Base-by-base conservation (phyloP, 805 yeast genomes). In the Schizosaccharomyces lindneri region DNA sequence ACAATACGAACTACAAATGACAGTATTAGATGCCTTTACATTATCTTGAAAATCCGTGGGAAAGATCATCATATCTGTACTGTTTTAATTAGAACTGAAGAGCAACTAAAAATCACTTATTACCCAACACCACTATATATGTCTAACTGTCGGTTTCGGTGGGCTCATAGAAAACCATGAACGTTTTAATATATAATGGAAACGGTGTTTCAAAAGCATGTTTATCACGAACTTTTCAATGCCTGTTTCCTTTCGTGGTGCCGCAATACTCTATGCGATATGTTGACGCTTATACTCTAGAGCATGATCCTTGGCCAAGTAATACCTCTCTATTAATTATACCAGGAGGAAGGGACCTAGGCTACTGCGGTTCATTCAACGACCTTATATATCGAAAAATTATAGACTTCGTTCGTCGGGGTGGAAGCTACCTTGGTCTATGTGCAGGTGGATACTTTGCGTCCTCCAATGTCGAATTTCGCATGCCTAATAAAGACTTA, bases 311-410 rank as follows among this genome's bases (percentile, higher is more conserved):
- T 0, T 93, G 98, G 99, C 77, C 78, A 64, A 67, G 79, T 6
- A 85, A 85, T 67, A 85, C 97, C 0, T 74, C 94, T 0, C 73
- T 86, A 65, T 69, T 93, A 55, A 95, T 88, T 1, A 71, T 93
- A 32, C 99, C 98, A 0, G 99, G 98, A 3, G 99, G 99, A 6
- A 97, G 97, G 0, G 98, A 93, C 69, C 73, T 87, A 61, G 97
- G 97, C 0, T 80, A 83, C 65, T 86, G 95, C 65, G 74, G 76
- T 61, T 79, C 78, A 3, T 77, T 94, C 64, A 82, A 84, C 67
- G 90, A 95, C 0, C 72, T 71, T 1, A 87, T 88, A 0, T 85
- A 83, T 67, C 67, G 72, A 9, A 73, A 75, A 48, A 85, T 87
- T 64, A 70, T 73, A 32, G 79, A 79, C 60, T 87, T 76, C 65